phyloP scores from a whole-genome alignment of 345 rosid genomes.

The Physaria fendleri region DNA sequence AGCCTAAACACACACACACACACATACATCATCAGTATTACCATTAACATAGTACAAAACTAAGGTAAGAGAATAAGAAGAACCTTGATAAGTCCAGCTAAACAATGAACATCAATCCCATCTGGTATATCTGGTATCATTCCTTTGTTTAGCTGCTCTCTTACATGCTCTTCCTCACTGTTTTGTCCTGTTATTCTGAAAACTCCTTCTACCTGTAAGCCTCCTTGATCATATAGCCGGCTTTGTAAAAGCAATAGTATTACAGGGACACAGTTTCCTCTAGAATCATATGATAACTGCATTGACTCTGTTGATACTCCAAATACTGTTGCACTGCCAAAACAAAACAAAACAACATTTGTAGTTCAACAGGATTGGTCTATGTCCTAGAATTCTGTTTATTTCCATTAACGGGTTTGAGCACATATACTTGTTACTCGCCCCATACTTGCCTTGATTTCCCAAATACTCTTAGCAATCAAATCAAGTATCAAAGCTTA shows the following conservation, averaged over 20 bases:
- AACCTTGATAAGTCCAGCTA: constrained; percentile 70
- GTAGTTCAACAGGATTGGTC: not conserved
- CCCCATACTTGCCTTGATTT: too few species aligned
- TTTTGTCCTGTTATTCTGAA: constrained; percentile 77
- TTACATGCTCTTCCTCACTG: not conserved
- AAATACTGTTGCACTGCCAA: constrained; percentile 77
- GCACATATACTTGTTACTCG: too few species aligned
- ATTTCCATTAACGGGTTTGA: too few species aligned
- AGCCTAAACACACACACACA: constrained; percentile 43
- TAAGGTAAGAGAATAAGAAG: not conserved
- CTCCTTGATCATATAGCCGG: constrained; percentile 74
- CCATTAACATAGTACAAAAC: not conserved
- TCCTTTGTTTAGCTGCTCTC: constrained; percentile 37
- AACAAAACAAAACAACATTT: not conserved
- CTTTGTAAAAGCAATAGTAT: constrained; percentile 83
- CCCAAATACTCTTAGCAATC: too few species aligned
- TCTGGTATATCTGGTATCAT: constrained; percentile 65
- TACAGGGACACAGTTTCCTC: constrained; percentile 93
- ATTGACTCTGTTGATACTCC: constrained; percentile 96
- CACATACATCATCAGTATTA: not conserved
- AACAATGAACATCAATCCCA: constrained; percentile 85
- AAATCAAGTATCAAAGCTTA: not conserved
- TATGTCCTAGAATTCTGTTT: too few species aligned
- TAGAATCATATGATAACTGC: constrained; percentile 89
- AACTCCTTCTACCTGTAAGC: constrained; percentile 89